Evolutionary conservation across 805 yeast genomes (phyloP).

Genomic region (Grigorovia humatica): DNA sequence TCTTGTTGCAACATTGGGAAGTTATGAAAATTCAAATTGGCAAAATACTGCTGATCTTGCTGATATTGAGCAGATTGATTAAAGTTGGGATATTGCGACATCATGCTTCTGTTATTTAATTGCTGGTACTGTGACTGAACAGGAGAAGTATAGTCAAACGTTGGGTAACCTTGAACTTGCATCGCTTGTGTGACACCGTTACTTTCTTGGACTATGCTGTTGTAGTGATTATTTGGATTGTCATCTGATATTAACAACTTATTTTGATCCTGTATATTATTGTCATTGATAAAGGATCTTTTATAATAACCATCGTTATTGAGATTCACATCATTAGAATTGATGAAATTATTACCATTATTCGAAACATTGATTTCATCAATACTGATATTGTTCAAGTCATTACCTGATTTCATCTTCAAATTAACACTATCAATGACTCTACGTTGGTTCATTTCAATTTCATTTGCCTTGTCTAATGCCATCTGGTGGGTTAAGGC

Average conservation of each 20-base stretch:
- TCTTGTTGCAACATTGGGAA: background rate
- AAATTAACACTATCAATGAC: slow-evolving; percentile 13
- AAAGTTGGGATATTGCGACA: background rate
- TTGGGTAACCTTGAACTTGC: background rate
- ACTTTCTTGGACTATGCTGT: background rate
- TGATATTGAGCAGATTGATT: background rate
- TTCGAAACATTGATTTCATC: background rate
- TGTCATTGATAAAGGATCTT: background rate
- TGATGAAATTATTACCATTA: background rate
- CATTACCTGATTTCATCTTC: background rate
- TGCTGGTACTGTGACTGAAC: background rate
- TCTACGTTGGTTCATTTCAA: slow-evolving; percentile 17
- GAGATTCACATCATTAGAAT: background rate
- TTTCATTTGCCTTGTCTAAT: background rate
- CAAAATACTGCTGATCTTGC: background rate
- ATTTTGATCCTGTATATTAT: background rate
- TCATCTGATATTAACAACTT: background rate
- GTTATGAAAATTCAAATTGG: too few relatives aligned
- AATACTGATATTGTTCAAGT: too few relatives aligned
- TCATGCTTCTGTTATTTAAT: background rate
- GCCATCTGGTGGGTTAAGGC: background rate
- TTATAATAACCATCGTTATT: background rate
- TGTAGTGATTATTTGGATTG: background rate
- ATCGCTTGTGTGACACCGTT: background rate
- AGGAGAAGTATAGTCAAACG: background rate